These are phyloP conservation scores for Boletus pseudo-olivaceus DNA, from an alignment of 768 basidiomycete genomes.

Conservation along the genomic window DNA sequence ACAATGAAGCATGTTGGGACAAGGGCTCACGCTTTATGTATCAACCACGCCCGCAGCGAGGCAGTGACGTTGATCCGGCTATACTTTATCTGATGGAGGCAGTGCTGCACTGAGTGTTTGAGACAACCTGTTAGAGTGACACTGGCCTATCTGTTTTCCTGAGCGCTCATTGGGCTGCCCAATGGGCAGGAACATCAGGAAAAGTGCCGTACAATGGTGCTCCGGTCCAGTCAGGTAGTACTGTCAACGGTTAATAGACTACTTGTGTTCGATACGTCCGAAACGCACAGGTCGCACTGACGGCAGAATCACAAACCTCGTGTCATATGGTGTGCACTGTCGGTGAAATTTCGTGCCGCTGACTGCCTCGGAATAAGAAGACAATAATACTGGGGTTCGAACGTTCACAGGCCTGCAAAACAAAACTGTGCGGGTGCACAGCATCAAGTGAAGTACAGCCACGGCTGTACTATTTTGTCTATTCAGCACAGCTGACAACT, in stretches of 20 bases:
- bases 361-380: not conserved
- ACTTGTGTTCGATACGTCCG: not conserved
- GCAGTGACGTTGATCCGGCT: slow-evolving; percentile 16
- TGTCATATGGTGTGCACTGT: too few relatives aligned
- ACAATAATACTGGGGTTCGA: too few relatives aligned
- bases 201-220: too few relatives aligned
- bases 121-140: not conserved
- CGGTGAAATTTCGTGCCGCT: not conserved
- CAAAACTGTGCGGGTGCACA: too few relatives aligned
- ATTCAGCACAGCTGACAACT: too few relatives aligned
- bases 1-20: not conserved
- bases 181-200: too few relatives aligned
- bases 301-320: too few relatives aligned
- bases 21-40: slow-evolving; percentile 19
- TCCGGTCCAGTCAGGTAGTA: too few relatives aligned
- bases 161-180: too few relatives aligned
- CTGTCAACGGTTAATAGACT: not conserved
- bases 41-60: slow-evolving; percentile 1
- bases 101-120: slow-evolving; percentile 1
- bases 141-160: too few relatives aligned
- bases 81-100: slow-evolving; percentile 10
- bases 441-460: not conserved
- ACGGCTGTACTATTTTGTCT: too few relatives aligned
- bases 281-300: not conserved
- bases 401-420: too few relatives aligned